Evolutionary conservation across 2,329 filamentous ascomycete species (phyloP), one percentile per base, ranked within the genome.

Genomic region (Arthrobotrys musiformis): DNA sequence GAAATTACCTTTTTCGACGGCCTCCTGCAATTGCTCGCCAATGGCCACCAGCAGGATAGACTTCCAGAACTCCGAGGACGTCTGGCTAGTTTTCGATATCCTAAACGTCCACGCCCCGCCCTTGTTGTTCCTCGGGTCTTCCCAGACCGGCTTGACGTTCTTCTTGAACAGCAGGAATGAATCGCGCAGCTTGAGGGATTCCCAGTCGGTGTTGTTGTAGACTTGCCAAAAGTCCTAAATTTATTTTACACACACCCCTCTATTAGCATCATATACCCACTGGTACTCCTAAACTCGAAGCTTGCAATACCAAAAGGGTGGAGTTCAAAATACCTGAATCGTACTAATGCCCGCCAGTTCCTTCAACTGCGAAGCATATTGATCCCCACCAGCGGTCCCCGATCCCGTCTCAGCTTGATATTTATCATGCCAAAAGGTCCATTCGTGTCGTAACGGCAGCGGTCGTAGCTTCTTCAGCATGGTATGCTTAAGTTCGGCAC

Each of bases 41-140:
- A 95, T 92, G 35, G 93, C 93, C 83, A 95, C 87, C 82, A 94
- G 85, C 85, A 93, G 89, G 78, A 97, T 87, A 82, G 90, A 90
- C 81, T 90, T 93, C 93, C 91, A 97, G 82, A 92, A 91, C 81
- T 91, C 91, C 1, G 89, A 88, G 22, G 79, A 79, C 1, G 86
- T 87, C 4, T 89, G 89, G 40, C 88, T 87, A 78, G 86, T 87
- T 86, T 97, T 97, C 79, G 91, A 90, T 50, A 97, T 91, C 61
- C 94, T 90, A 84, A 98, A 97, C 22, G 93, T 96, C 93, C 93
- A 97, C 83, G 92, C 91, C 60, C 94, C 94, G 63, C 94, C 94
- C 78, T 90, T 87, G 75, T 91, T 86, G 84, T 97, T 97, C 81
- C 95, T 90, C 44, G 92, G 89, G 83, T 98, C 94, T 84, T 93